These are phyloP conservation scores for Huntiella decipiens DNA, from an alignment of 2,329 filamentous ascomycete species.

Conservation along the genomic window DNA sequence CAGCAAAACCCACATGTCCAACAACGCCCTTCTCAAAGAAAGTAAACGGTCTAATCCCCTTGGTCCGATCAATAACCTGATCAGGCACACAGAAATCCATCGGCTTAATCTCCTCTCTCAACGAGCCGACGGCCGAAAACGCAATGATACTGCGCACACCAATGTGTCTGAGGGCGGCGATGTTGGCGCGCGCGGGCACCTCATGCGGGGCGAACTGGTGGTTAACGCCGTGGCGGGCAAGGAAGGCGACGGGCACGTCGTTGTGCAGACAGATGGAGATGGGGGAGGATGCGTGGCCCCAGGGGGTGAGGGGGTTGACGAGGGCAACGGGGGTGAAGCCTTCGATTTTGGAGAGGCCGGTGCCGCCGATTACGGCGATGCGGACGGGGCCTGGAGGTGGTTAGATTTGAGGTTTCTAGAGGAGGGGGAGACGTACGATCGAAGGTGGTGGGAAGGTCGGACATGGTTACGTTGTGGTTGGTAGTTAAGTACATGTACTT, in stretches of 20 bases:
- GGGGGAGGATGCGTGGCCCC: slow-evolving; percentile 57
- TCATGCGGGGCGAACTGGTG: slow-evolving; percentile 88
- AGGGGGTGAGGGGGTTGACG: slow-evolving; percentile 63
- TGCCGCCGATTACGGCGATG: slow-evolving; percentile 85
- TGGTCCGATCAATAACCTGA: slow-evolving; percentile 93
- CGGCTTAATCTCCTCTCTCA: slow-evolving; percentile 83
- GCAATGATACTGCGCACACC: slow-evolving; percentile 84
- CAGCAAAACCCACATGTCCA: slow-evolving; percentile 84
- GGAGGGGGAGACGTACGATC: slow-evolving; percentile 27
- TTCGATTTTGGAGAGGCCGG: slow-evolving; percentile 71
- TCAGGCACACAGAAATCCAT: slow-evolving; percentile 94
- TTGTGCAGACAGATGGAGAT: slow-evolving; percentile 81
- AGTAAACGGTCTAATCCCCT: slow-evolving; percentile 82
- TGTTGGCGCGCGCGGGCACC: slow-evolving; percentile 87
- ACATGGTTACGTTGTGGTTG: slow-evolving; percentile 19
- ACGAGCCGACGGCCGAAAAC: slow-evolving; percentile 83
- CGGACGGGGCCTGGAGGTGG: slow-evolving; percentile 41
- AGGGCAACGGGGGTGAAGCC: slow-evolving; percentile 71
- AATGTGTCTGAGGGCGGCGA: slow-evolving; percentile 81
- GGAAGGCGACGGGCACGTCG: slow-evolving; percentile 70
- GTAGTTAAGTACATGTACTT: too few relatives aligned
- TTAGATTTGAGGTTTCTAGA: slow-evolving; percentile 5
- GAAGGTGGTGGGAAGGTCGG: slow-evolving; percentile 36
- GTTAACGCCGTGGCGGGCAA: slow-evolving; percentile 76
- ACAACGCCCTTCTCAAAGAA: slow-evolving; percentile 91